These are phyloP conservation scores for Gymnopilus junonius DNA, from an alignment of 768 basidiomycete species.

Conservation along the genomic window DNA sequence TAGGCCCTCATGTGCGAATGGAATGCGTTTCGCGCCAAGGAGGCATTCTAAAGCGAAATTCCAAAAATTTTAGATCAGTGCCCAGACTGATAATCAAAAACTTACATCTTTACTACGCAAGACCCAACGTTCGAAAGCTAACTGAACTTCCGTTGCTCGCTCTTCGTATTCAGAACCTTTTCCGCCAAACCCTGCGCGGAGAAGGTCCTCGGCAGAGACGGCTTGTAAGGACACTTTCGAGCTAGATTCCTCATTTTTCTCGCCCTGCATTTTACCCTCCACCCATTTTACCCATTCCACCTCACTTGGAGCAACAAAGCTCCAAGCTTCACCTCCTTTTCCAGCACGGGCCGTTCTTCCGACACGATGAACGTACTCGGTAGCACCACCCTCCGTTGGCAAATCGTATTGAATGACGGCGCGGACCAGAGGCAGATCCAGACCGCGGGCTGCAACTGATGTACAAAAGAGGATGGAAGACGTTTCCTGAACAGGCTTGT, in stretches of 20 bases:
- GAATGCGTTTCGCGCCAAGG: slow-evolving; percentile 83
- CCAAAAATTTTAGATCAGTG: not conserved
- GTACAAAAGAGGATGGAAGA: slow-evolving; percentile 91
- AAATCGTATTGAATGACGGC: slow-evolving; percentile 97
- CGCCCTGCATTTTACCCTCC: slow-evolving; percentile 76
- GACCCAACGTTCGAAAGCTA: slow-evolving; percentile 96
- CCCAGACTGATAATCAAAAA: slow-evolving; percentile 1
- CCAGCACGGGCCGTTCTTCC: slow-evolving; percentile 97
- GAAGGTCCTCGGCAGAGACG: slow-evolving; percentile 68
- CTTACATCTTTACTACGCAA: slow-evolving; percentile 68
- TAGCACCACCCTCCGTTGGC: slow-evolving; percentile 95
- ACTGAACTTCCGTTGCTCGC: slow-evolving; percentile 94
- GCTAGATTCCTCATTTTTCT: slow-evolving; percentile 50
- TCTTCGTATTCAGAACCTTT: slow-evolving; percentile 79
- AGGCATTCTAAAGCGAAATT: slow-evolving; percentile 60
- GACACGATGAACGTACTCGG: slow-evolving; percentile 96
- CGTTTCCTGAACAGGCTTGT: slow-evolving; percentile 25
- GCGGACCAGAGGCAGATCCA: slow-evolving; percentile 93
- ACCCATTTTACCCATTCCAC: slow-evolving; percentile 91
- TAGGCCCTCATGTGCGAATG: slow-evolving; percentile 95
- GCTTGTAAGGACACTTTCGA: slow-evolving; percentile 57
- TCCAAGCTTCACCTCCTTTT: slow-evolving; percentile 95
- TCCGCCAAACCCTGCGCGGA: slow-evolving; percentile 87
- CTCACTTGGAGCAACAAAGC: slow-evolving; percentile 87
- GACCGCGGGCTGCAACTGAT: slow-evolving; percentile 96